phyloP scores from a whole-genome alignment of 805 yeast species.

The Ogataea chonburiensis region DNA sequence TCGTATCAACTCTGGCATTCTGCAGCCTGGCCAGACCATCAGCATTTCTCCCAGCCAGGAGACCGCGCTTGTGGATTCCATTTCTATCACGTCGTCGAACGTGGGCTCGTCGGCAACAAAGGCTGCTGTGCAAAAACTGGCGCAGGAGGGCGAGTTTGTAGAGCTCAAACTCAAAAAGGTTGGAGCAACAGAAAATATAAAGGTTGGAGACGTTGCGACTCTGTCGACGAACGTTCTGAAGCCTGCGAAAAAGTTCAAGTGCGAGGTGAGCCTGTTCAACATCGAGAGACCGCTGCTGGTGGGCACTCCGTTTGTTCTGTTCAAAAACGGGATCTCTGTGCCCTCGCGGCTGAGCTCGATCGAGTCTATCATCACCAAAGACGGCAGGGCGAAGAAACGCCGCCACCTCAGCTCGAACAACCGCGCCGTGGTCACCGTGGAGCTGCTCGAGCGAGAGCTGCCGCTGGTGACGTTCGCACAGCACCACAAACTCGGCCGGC shows the following conservation, averaged over 20 bases:
- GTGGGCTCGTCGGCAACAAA: slow-evolving; percentile 25
- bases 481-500: slow-evolving; percentile 56
- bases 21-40: slow-evolving; percentile 70
- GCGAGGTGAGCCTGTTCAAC: slow-evolving; percentile 64
- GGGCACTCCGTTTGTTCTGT: slow-evolving; percentile 76
- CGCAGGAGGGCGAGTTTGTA: slow-evolving; percentile 56
- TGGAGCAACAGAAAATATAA: slow-evolving; percentile 42
- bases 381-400: slow-evolving; percentile 47
- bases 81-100: slow-evolving; percentile 26
- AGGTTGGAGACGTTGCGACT: slow-evolving; percentile 67
- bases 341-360: slow-evolving; percentile 65
- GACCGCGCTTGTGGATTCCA: slow-evolving; percentile 41
- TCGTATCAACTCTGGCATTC: slow-evolving; percentile 61
- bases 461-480: slow-evolving; percentile 52
- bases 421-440: slow-evolving; percentile 56
- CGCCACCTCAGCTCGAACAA: slow-evolving; percentile 61
- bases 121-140: slow-evolving; percentile 32
- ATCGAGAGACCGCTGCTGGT: slow-evolving; percentile 68
- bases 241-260: slow-evolving; percentile 48
- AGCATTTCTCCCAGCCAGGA: slow-evolving; percentile 53
- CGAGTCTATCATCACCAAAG: slow-evolving; percentile 31
- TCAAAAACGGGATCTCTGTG: slow-evolving; percentile 70
- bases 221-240: slow-evolving; percentile 30
- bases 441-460: slow-evolving; percentile 45
- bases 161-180: slow-evolving; percentile 41